Evolutionary conservation across 2,329 filamentous ascomycete genomes (phyloP).

Genomic region (Paecilomyces dactylethromorphus): DNA sequence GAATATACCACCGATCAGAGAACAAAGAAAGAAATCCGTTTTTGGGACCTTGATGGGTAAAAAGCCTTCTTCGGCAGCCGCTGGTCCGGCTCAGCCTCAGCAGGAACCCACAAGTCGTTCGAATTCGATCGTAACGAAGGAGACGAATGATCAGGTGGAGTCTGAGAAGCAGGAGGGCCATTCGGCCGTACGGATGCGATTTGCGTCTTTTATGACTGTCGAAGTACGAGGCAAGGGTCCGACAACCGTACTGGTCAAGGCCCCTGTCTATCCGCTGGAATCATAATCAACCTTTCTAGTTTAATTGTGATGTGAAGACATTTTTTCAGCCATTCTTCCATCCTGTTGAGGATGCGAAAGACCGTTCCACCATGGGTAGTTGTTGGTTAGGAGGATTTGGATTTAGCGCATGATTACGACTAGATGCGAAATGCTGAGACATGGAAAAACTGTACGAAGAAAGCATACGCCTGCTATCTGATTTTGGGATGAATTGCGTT

Average conservation of each 20-base stretch:
- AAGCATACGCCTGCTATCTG: background rate
- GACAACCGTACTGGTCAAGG: constrained; percentile 64
- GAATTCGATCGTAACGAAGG: constrained; percentile 8
- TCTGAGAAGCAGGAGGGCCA: constrained; percentile 12
- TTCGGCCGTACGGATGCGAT: constrained; percentile 53
- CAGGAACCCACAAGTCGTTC: constrained; percentile 4
- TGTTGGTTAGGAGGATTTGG: background rate
- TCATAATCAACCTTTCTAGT: constrained; percentile 3
- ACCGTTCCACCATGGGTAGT: background rate
- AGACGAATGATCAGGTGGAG: constrained; percentile 16
- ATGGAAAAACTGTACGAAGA: background rate
- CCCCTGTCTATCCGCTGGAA: constrained; percentile 56
- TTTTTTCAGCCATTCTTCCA: background rate
- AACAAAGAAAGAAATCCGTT: constrained; percentile 35
- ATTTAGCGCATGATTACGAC: background rate
- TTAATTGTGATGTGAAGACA: background rate
- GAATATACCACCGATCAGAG: constrained; percentile 12
- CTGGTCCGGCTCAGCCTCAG: constrained; percentile 4
- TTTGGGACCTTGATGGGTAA: constrained; percentile 36
- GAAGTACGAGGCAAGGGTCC: constrained; percentile 62
- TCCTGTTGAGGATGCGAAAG: background rate
- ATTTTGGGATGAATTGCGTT: background rate
- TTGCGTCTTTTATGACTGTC: constrained; percentile 67
- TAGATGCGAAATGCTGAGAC: background rate
- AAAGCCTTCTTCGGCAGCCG: constrained; percentile 16